These are phyloP conservation scores for Pisolithus albus DNA, from an alignment of 768 basidiomycete species.

Conservation along the genomic window DNA sequence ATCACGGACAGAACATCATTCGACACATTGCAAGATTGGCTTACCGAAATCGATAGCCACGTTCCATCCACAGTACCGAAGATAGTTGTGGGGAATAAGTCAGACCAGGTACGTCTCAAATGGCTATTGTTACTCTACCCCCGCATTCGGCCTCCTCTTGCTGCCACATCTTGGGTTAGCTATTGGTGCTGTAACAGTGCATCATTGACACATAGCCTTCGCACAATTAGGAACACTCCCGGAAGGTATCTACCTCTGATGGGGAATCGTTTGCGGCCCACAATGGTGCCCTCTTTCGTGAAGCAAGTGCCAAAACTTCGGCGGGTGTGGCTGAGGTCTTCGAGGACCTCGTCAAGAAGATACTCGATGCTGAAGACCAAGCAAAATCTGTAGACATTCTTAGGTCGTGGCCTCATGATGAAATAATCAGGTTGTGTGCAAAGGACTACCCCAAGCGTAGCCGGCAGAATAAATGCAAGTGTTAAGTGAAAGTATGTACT, in stretches of 20 bases:
- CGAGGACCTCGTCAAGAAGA: conserved; percentile 65
- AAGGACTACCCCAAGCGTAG: too few species aligned
- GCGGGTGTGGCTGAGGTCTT: conserved; percentile 22
- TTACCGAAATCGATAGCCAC: conserved; percentile 88
- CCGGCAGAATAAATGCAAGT: too few species aligned
- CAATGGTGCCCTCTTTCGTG: too few species aligned
- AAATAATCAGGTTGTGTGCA: too few species aligned
- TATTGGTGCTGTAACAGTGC: neutral
- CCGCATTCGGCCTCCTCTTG: neutral
- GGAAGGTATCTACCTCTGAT: conserved; percentile 63
- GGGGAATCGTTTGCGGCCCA: too few species aligned
- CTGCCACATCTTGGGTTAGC: too few species aligned
- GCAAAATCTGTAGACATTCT: too few species aligned
- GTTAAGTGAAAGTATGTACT: too few species aligned
- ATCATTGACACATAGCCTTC: neutral
- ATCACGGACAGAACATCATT: conserved; percentile 89
- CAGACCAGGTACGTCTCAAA: conserved; percentile 19
- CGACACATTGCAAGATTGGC: conserved; percentile 92
- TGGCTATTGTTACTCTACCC: neutral
- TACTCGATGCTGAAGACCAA: conserved; percentile 63
- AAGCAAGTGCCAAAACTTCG: too few species aligned
- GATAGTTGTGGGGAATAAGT: too few species aligned
- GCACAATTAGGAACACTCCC: conserved; percentile 65
- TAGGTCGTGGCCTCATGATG: too few species aligned
- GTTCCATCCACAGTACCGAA: conserved; percentile 16